Percentiles rank a stretch among this genome's conserved stretches.
Evolutionary conservation across 2,329 filamentous ascomycete species (phyloP).

Genomic region (Malbranchea cinnamomea): DNA sequence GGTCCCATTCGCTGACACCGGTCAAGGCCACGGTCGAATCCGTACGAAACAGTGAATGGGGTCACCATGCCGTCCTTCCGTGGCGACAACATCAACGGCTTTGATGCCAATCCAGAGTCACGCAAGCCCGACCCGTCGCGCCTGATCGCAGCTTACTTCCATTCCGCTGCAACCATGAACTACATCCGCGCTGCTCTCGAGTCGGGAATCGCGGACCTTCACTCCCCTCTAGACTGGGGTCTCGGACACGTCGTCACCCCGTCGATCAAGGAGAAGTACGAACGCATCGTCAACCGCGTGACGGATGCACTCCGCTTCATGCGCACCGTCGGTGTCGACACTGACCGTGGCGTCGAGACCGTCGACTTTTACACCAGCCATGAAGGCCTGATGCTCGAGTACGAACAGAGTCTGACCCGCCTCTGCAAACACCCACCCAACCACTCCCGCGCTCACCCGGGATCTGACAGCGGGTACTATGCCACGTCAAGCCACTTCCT

Average conservation of each 20-base stretch:
- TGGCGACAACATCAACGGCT: slow-evolving; percentile 92
- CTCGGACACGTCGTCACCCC: slow-evolving; percentile 82
- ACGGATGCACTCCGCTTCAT: slow-evolving; percentile 89
- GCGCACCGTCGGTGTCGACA: slow-evolving; percentile 80
- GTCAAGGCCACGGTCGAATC: slow-evolving; percentile 58
- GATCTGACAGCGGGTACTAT: slow-evolving; percentile 76
- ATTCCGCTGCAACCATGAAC: slow-evolving; percentile 88
- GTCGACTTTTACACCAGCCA: slow-evolving; percentile 94
- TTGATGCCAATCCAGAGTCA: slow-evolving; percentile 47
- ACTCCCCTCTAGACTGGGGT: slow-evolving; percentile 87
- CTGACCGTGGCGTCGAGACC: slow-evolving; percentile 68
- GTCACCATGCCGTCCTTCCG: slow-evolving; percentile 77
- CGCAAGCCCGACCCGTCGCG: slow-evolving; percentile 68
- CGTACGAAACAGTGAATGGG: slow-evolving; percentile 68
- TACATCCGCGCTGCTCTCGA: slow-evolving; percentile 73
- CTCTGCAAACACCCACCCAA: slow-evolving; percentile 35
- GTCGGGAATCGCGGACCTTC: slow-evolving; percentile 83
- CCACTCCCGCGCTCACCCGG: slow-evolving; percentile 22
- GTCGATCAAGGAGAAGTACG: slow-evolving; percentile 71
- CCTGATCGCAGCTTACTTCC: slow-evolving; percentile 83
- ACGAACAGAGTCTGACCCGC: slow-evolving; percentile 78
- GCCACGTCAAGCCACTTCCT: slow-evolving; percentile 93
- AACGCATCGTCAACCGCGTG: slow-evolving; percentile 68
- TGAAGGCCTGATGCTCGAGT: slow-evolving; percentile 85
- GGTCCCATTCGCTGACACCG: slow-evolving; percentile 4